Percentiles rank a stretch among this genome's conserved stretches.
phyloP scores from a whole-genome alignment of 805 yeast genomes.

The Alloascoidea africana region DNA sequence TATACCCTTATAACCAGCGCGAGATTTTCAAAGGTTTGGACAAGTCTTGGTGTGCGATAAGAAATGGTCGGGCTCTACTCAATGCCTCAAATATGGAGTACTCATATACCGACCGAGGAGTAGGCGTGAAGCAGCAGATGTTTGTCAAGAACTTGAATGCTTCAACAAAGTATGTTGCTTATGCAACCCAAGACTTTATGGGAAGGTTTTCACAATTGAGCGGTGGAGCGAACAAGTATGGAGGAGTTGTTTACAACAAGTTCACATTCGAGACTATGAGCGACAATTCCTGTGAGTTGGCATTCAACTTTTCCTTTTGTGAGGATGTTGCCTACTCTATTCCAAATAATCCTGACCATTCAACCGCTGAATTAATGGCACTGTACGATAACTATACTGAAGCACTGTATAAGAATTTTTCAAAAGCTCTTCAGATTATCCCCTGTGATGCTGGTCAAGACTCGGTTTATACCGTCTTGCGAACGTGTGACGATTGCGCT shows the following conservation, averaged over 20 bases:
- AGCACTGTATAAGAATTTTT: constrained; percentile 44
- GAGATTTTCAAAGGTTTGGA: constrained; percentile 22
- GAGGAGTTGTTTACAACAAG: constrained; percentile 47
- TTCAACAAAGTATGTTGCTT: constrained; percentile 50
- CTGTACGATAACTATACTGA: constrained; percentile 54
- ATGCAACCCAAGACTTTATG: constrained; percentile 36
- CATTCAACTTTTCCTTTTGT: constrained; percentile 68
- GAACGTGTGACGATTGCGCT: constrained; percentile 61
- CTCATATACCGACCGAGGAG: constrained; percentile 26
- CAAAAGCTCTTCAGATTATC: constrained; percentile 59
- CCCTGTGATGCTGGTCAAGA: constrained; percentile 52
- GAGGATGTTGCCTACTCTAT: constrained; percentile 75
- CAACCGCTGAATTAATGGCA: constrained; percentile 21
- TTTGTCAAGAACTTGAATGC: constrained; percentile 42
- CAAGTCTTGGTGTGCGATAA: constrained; percentile 60
- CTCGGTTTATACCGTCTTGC: constrained; percentile 57
- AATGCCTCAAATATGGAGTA: constrained; percentile 16
- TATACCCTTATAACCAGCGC: constrained; percentile 9
- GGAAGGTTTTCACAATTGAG: constrained; percentile 1
- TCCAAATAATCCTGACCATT: constrained; percentile 33
- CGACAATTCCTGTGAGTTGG: constrained; percentile 48
- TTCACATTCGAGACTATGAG: constrained; percentile 39
- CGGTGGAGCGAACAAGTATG: constrained; percentile 15
- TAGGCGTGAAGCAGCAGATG: constrained; percentile 43
- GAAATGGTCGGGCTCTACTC: constrained; percentile 29